These are phyloP conservation scores for Lentinula raphanica DNA, from an alignment of 768 basidiomycete species.

Conservation along the genomic window DNA sequence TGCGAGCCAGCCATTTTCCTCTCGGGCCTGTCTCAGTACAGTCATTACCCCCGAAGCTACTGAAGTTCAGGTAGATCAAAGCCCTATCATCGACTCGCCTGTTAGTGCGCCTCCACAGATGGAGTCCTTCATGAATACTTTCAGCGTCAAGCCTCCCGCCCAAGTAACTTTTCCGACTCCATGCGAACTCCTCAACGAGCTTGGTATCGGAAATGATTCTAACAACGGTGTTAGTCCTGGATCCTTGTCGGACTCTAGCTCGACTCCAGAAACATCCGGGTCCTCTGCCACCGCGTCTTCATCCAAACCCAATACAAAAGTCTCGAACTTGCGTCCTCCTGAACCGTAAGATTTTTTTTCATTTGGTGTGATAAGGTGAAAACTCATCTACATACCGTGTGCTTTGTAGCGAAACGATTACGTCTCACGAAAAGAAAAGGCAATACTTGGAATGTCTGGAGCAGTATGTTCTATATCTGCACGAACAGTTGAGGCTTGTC, in stretches of 20 bases:
- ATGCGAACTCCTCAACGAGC: slow-evolving; percentile 52
- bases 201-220: slow-evolving; percentile 14
- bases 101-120: not conserved
- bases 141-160: slow-evolving; percentile 5
- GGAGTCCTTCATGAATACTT: not conserved
- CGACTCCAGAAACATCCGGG: not conserved
- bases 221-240: slow-evolving; percentile 7
- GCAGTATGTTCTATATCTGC: slow-evolving; percentile 62
- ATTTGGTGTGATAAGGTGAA: not conserved
- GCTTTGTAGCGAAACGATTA: slow-evolving; percentile 55
- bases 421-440: slow-evolving; percentile 74
- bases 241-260: not conserved
- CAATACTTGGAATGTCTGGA: slow-evolving; percentile 71
- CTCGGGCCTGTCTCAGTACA: not conserved
- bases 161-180: slow-evolving; percentile 58
- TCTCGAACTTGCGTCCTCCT: slow-evolving; percentile 51
- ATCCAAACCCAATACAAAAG: slow-evolving; percentile 52
- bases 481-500: slow-evolving; percentile 52
- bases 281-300: not conserved
- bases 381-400: not conserved
- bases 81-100: not conserved
- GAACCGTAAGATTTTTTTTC: slow-evolving; percentile 46
- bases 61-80: not conserved
- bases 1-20: slow-evolving; percentile 12
- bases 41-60: not conserved